phyloP scores from a whole-genome alignment of 148 eudicot species.

The Rhododendron ferrugineum region DNA sequence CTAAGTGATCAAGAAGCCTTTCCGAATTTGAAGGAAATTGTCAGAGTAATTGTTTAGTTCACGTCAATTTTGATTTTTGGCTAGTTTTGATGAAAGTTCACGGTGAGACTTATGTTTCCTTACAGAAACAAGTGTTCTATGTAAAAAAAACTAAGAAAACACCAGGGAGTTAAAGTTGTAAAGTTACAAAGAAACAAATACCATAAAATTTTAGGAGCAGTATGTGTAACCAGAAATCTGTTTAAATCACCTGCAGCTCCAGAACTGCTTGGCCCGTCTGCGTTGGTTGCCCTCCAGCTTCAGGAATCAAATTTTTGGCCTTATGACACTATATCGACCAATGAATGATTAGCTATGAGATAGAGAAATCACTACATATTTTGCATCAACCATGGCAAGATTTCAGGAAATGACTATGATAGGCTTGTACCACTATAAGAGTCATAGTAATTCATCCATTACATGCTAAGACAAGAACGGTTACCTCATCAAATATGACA shows the following conservation, averaged over 20 bases:
- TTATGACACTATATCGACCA: slow-evolving; percentile 72
- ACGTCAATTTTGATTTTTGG: not conserved
- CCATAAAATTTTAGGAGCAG: not conserved
- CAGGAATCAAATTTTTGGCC: slow-evolving; percentile 96
- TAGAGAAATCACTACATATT: not conserved
- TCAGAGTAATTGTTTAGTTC: not conserved
- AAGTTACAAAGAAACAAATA: not conserved
- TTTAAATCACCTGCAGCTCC: slow-evolving; percentile 66
- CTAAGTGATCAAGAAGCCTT: not conserved
- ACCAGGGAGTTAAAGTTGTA: not conserved
- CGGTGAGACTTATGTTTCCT: not conserved
- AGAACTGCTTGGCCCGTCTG: slow-evolving; percentile 97
- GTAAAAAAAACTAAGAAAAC: not conserved
- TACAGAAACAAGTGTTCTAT: not conserved
- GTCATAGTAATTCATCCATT: not conserved
- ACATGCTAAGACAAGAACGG: not conserved
- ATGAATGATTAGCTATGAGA: slow-evolving; percentile 9
- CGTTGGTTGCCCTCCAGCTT: slow-evolving; percentile 95
- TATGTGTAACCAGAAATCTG: slow-evolving; percentile 4
- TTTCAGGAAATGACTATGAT: not conserved
- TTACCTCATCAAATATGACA: slow-evolving; percentile 93
- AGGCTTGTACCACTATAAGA: not conserved
- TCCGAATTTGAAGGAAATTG: not conserved
- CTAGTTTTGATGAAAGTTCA: not conserved
- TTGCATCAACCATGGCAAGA: not conserved